Base-by-base conservation (phyloP, 2,329 filamentous ascomycete genomes). In the Phoma herbarum region DNA sequence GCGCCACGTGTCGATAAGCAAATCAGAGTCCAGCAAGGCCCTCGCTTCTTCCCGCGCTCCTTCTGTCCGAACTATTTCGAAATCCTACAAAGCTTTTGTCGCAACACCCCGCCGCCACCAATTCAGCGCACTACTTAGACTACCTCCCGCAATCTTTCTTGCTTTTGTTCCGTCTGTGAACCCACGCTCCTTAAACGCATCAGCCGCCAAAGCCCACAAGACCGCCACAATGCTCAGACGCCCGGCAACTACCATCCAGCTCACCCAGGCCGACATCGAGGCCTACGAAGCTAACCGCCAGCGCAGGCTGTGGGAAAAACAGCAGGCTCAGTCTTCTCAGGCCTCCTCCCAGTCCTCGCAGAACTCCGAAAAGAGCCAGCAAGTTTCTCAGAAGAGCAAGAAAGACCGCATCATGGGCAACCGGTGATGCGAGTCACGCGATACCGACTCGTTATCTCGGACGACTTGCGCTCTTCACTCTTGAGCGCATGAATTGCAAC, bases 231-330 rank as follows among this genome's bases (percentile, higher is more conserved):
- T 90, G 87, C 86, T 90, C 66, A 86, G 88, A 67, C 86, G 89
- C 44, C 84, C 86, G 16, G 84, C 89, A 11, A 92, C 90, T 45
- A 85, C 85, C 14, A 85, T 92, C 62, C 81, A 84, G 53, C 84
- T 92, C 63, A 91, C 89, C 2, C 81, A 86, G 46, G 87, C 90
- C 71, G 90, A 92, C 75, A 82, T 92, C 37, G 87, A 88, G 37
- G 81, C 84, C 52, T 91, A 90, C 78, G 89, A 92, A 71, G 87
- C 89, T 73, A 82, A 83, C 26, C 84, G 87, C 60, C 64, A 72
- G 56, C 74, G 70, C 52, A 74, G 70, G 42, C 55, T 70, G 12
- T 71, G 68, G 65, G 73, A 75, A 52, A 61, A 65, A 33, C 64
- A 74, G 49, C 68, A 73, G 49, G 46, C 59, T 62, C 44, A 49